Evolutionary conservation across 768 basidiomycete species (phyloP).

Genomic region (Phlebiopsis flavidoalba): DNA sequence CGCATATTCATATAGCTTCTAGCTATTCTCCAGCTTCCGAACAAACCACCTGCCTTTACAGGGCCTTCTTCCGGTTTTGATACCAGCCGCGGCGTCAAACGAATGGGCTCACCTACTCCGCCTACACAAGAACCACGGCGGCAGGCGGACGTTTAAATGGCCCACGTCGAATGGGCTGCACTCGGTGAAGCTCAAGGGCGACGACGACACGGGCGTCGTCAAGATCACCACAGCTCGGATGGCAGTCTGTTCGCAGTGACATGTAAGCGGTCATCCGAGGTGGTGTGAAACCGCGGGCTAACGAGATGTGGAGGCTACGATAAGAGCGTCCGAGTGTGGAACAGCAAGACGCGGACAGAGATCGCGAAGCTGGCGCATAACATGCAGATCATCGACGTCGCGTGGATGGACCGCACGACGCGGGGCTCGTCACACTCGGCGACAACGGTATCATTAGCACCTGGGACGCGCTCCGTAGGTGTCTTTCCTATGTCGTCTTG

Average conservation of each 20-base stretch:
- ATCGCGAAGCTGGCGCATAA: conserved; percentile 53
- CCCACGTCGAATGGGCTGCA: conserved; percentile 38
- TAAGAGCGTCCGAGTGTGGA: conserved; percentile 61
- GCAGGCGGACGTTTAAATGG: conserved; percentile 39
- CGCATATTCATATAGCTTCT: no score
- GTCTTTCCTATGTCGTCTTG: background rate
- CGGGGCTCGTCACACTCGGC: conserved; percentile 51
- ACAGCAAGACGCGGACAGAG: conserved; percentile 41
- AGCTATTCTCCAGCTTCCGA: conserved; percentile 19
- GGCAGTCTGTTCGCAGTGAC: conserved; percentile 52
- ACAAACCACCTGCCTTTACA: conserved; percentile 21
- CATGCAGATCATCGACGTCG: conserved; percentile 40
- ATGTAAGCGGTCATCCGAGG: conserved; percentile 36
- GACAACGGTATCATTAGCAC: conserved; percentile 53
- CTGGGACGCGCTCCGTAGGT: conserved; percentile 52
- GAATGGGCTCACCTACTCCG: conserved; percentile 24
- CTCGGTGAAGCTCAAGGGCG: conserved; percentile 37
- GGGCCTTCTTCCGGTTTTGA: conserved; percentile 19
- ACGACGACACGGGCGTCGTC: conserved; percentile 39
- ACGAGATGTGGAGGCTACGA: conserved; percentile 40
- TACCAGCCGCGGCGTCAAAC: conserved; percentile 32
- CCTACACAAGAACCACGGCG: conserved; percentile 17
- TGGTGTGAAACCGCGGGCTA: background rate
- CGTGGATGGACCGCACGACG: conserved; percentile 58
- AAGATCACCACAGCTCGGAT: conserved; percentile 46